Conservation (phyloP, 1,284 basidiomycete genomes). For the Malassezia obtusa region DNA sequence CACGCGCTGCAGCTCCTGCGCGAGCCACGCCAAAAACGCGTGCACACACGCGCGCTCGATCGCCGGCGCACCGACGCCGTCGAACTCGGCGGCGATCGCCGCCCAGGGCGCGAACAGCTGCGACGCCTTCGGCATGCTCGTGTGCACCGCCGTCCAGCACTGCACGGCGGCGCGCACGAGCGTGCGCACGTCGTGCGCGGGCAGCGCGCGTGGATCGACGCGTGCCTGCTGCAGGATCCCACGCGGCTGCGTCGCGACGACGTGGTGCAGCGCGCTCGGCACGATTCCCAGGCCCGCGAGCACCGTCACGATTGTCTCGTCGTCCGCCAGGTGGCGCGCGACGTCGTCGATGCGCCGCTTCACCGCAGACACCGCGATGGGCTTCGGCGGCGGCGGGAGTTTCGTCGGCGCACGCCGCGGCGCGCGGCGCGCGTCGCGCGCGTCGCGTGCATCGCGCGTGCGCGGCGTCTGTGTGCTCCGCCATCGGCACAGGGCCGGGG, state of each 20-base stretch:
- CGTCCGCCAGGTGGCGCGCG: neutral
- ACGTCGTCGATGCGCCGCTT: neutral
- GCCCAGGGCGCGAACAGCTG: neutral
- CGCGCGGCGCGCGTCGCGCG: neutral
- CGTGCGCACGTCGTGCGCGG: neutral
- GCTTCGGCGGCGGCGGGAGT: neutral
- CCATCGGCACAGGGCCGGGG: neutral
- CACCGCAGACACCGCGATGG: neutral
- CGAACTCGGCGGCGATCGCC: neutral
- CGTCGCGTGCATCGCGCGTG: no score
- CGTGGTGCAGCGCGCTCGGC: neutral
- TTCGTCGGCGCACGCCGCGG: neutral
- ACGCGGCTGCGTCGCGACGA: neutral
- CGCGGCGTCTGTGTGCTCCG: neutral
- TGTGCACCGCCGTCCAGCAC: neutral
- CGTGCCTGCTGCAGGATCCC: neutral
- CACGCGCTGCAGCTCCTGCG: neutral
- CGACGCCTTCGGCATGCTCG: neutral
- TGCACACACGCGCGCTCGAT: conserved; percentile 7
- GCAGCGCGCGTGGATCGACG: neutral
- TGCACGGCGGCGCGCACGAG: neutral
- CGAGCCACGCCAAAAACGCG: conserved; percentile 14
- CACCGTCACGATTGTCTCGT: neutral
- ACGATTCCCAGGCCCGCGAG: neutral
- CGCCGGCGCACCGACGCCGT: conserved; percentile 3